phyloP scores from a whole-genome alignment of 306 rosid species.

The Medicago lupulina region DNA sequence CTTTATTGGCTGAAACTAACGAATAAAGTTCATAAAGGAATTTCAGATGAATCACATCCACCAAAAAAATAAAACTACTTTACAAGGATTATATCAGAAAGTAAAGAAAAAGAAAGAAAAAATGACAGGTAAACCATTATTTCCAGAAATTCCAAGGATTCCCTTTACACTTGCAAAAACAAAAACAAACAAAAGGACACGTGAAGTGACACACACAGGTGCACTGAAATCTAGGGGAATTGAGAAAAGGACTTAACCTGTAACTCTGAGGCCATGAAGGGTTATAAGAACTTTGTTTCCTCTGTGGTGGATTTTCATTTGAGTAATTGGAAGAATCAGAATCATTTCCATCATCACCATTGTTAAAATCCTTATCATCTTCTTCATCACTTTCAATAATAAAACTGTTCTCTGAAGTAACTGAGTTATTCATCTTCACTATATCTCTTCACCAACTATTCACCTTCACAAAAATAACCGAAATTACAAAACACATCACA shows the following conservation, averaged over 20 bases:
- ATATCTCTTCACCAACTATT: slow-evolving; percentile 22
- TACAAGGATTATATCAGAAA: neutral
- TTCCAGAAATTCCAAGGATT: slow-evolving; percentile 5
- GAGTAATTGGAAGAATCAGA: slow-evolving; percentile 82
- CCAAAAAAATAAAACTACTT: slow-evolving; percentile 36
- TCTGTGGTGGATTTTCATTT: slow-evolving; percentile 60
- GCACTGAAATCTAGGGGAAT: slow-evolving; percentile 28
- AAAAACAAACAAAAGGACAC: slow-evolving; percentile 14
- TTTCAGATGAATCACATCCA: neutral
- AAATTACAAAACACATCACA: slow-evolving; percentile 10
- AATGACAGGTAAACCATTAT: neutral
- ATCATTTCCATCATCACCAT: slow-evolving; percentile 64
- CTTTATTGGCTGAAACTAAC: neutral
- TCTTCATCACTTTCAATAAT: slow-evolving; percentile 85
- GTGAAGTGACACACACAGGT: neutral
- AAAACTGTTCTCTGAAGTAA: slow-evolving; percentile 73
- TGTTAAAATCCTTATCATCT: slow-evolving; percentile 61
- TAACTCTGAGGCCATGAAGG: slow-evolving; percentile 97
- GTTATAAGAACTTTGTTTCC: slow-evolving; percentile 69
- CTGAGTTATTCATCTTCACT: slow-evolving; percentile 75
- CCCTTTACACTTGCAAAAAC: slow-evolving; percentile 24
- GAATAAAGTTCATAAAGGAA: slow-evolving; percentile 8
- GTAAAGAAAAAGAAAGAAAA: neutral
- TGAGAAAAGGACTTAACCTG: slow-evolving; percentile 59
- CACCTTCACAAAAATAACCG: slow-evolving; percentile 40